Evolutionary conservation across 495 filamentous ascomycete species (phyloP).

Genomic region (Jackrogersella multiformis): DNA sequence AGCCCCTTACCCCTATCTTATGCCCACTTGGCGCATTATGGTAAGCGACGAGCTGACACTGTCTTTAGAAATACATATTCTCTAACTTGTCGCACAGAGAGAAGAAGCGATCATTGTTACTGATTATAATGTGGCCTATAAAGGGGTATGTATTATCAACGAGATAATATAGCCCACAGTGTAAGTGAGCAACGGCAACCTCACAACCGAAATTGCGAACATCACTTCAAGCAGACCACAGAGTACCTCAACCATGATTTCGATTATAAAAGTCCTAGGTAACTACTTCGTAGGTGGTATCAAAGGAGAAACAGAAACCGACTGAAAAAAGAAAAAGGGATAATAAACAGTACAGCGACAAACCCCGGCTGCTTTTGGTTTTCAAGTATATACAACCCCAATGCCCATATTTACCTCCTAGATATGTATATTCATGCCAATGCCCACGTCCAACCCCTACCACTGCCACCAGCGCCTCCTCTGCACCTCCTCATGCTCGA

Average conservation of each 20-base stretch:
- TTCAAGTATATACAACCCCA: constrained; percentile 6
- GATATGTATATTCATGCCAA: neutral
- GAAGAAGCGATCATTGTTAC: too few species aligned
- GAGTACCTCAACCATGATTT: constrained; percentile 1
- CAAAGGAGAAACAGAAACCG: neutral
- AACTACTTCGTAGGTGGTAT: constrained; percentile 6
- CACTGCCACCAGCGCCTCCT: constrained; percentile 41
- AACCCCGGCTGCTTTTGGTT: neutral
- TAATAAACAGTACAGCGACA: neutral
- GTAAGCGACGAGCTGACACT: too few species aligned
- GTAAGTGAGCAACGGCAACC: too few species aligned
- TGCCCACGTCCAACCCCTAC: neutral
- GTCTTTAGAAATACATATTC: too few species aligned
- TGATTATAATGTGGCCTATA: too few species aligned
- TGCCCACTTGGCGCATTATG: too few species aligned
- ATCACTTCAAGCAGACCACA: too few species aligned
- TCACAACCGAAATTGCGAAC: too few species aligned
- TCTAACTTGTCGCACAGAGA: too few species aligned
- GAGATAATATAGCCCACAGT: too few species aligned
- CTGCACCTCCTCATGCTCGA: constrained; percentile 63
- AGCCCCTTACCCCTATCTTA: too few species aligned
- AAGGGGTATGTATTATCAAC: too few species aligned
- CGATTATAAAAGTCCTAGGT: constrained; percentile 2
- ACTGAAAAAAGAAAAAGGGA: neutral
- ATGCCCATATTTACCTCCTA: neutral